phyloP scores from a whole-genome alignment of 2,329 filamentous ascomycete species.

The Xylaria hypoxylon region DNA sequence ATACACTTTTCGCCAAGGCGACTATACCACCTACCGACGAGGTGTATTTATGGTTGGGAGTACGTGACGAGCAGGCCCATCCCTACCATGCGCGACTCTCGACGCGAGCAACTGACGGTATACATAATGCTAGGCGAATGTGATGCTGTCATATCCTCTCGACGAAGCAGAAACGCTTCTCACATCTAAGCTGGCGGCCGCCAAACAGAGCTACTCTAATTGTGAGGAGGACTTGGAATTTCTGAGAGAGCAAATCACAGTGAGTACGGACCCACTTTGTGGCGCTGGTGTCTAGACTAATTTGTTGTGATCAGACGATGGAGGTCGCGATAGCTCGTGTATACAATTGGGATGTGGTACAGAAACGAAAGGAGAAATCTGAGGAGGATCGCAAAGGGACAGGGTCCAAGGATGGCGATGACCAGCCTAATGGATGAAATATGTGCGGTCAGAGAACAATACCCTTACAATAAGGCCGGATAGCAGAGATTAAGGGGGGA shows the following conservation, averaged over 20 bases:
- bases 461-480: conserved; percentile 14
- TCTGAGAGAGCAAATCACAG: conserved; percentile 94
- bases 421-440: conserved; percentile 52
- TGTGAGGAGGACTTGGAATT: conserved; percentile 98
- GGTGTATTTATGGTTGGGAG: conserved; percentile 97
- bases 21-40: conserved; percentile 85
- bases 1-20: conserved; percentile 93
- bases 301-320: conserved; percentile 75
- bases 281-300: conserved; percentile 20
- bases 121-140: conserved; percentile 75
- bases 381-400: conserved; percentile 65
- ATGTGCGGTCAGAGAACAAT: conserved; percentile 4
- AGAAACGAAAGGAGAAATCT: conserved; percentile 89
- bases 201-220: conserved; percentile 82
- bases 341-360: conserved; percentile 99
- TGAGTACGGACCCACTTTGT: conserved; percentile 57
- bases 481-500: conserved; percentile 28
- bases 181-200: conserved; percentile 79
- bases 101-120: conserved; percentile 4
- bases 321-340: conserved; percentile 96
- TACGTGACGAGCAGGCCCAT: conserved; percentile 55
- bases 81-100: background rate
- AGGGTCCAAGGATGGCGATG: conserved; percentile 55
- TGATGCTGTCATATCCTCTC: conserved; percentile 96
- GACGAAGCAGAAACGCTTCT: conserved; percentile 86